phyloP scores from a whole-genome alignment of 331 rosid species.

The Quercus lobata region DNA sequence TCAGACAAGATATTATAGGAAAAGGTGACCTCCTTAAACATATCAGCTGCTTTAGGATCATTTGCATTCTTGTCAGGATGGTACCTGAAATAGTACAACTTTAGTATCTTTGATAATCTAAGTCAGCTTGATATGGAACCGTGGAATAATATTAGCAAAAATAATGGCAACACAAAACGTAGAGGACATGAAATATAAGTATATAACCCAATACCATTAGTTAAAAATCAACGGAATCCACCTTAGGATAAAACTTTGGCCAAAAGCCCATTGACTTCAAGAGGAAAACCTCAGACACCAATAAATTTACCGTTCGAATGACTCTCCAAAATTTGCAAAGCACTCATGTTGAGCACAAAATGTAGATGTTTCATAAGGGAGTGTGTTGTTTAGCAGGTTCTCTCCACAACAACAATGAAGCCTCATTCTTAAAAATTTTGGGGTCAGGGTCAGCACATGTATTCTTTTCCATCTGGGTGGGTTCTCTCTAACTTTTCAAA shows the following conservation, averaged over 20 bases:
- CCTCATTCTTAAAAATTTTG: no score
- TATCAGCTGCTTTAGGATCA: slow-evolving; percentile 96
- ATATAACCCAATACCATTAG: not conserved
- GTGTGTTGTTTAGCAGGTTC: not conserved
- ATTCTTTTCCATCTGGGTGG: no score
- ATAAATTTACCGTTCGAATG: not conserved
- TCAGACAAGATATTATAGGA: slow-evolving; percentile 83
- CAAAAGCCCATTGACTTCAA: not conserved
- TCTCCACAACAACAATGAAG: no score
- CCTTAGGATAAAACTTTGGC: not conserved
- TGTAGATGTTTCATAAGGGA: not conserved
- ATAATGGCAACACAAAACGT: slow-evolving; percentile 20
- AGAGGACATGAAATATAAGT: not conserved
- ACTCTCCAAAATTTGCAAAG: not conserved
- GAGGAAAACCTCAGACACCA: not conserved
- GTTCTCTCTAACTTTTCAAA: not conserved
- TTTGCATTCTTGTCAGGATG: slow-evolving; percentile 99
- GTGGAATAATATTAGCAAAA: slow-evolving; percentile 20
- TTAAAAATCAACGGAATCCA: not conserved
- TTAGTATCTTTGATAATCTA: slow-evolving; percentile 5
- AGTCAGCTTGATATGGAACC: not conserved
- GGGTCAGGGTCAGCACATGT: no score
- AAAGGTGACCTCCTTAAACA: slow-evolving; percentile 93
- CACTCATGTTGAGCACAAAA: not conserved
- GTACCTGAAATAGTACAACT: slow-evolving; percentile 55